Base-by-base conservation (phyloP, 2,329 filamentous ascomycete species). In the Fusarium austroafricanum region DNA sequence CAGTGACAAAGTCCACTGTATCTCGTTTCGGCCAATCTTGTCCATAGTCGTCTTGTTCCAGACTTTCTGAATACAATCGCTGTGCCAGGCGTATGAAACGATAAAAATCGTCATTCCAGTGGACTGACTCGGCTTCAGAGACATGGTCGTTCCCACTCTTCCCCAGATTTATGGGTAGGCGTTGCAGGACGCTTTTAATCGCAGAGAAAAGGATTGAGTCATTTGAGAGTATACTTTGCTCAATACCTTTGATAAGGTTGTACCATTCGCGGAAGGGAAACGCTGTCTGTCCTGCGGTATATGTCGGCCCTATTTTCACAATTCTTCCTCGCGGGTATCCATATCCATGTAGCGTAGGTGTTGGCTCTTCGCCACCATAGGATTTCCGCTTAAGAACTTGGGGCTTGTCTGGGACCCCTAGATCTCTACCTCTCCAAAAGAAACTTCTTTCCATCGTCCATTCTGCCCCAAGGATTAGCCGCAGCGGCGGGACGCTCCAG, bases 361-460 rank as follows among this genome's bases (percentile, higher is more conserved):
- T 45, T 8, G 20, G 14, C 11, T 9, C 14, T 1, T 15, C n/a
- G 4, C 2, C 10, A 1, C 8, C 3, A 3, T 35, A 6, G n/a
- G 33, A 6, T 15, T 35, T 35, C 1, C 31, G 31, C n/a, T 18
- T 21, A 7, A 29, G 4, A 3, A 47, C 1, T 17, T 23, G 40
- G 1, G 40, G 40, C 11, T 11, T 47, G 1, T 12, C 2, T 2
- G 28, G 5, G 3, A 29, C 4, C 1, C 3, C 23, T 14, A 1
- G 10, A 5, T 1, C 10, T 6, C 14, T 6, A 3, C 4, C 3
- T 0, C 17, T 28, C 50, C 29, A 53, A 17, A 44, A 50, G 2
- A 3, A 18, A 7, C 11, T 21, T 6, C 12, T 35, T 6, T 17
- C 29, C 7, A 35, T 9, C 5, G 4, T 1, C 2, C 10, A 15